Evolutionary conservation across 1,284 basidiomycete species (phyloP), one percentile per base, ranked within the genome.

Genomic region (Apiotrichum akiyoshidainum): DNA sequence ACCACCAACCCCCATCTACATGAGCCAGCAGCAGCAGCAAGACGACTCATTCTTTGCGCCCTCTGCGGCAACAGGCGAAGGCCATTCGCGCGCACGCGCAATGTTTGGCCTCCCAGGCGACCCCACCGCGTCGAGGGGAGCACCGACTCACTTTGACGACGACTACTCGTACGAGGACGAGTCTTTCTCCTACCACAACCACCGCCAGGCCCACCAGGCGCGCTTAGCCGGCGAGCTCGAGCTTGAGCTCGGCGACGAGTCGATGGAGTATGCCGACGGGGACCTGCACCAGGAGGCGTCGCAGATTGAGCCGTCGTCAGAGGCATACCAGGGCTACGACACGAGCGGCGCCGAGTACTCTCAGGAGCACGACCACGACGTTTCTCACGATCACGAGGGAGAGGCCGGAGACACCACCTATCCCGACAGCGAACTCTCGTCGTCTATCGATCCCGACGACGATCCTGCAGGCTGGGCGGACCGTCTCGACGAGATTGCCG

Each of bases 401-500:
- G 42, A 40, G 48, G 52, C 14, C 47, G 51, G 44, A 5, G 56
- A 63, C 22, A 58, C 59, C 26, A 55, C 52, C 17, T 62, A 65
- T 17, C 61, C 58, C 16, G 55, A 54, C 31, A 72, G 42, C 63
- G 68, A 51, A 56, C 33, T 61, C 22, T 70, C 68, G 21, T 70
- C 68, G 26, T 62, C 60, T 6, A 70, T 68, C 57, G 72, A 75
- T 56, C 67, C 68, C 5, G 68, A 71, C 26, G 61, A 64, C 12
- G 71, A 76, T 61, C 73, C 74, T 0, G 69, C 68, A 41, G 67
- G 59, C 13, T 76, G 68, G 58, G 72, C 69, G 9, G 58, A 61
- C 54, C 61, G 72, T n/a, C 54, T 74, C 21, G 72, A 76, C 56
- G 72, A 74, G 61, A 59, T 76, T 12, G 72, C 74, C 7, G 74